Evolutionary conservation across 1,284 basidiomycete species (phyloP), one percentile per base, ranked within the genome.

Genomic region (Pterula multifida): DNA sequence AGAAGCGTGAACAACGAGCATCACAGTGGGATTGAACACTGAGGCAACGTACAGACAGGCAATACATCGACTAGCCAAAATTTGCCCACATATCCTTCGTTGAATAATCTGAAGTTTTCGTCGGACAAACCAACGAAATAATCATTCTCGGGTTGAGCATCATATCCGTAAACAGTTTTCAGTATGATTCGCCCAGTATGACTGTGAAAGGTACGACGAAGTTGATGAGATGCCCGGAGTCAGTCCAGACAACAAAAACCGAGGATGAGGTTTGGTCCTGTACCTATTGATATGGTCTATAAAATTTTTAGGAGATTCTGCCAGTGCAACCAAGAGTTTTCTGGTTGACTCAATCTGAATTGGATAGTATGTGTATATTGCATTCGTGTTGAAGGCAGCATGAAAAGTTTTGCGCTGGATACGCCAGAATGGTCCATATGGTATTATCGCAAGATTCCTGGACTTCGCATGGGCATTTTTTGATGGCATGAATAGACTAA

Each of bases 251-350:
- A 17, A 42, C 39, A 6, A n/a, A n/a, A n/a, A n/a, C n/a, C n/a
- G n/a, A n/a, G n/a, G n/a, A n/a, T n/a, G n/a, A n/a, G n/a, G n/a
- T n/a, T n/a, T n/a, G n/a, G n/a, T n/a, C n/a, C n/a, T n/a, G n/a
- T 19, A 42, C 39, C 39, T 42, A 17, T 42, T 42, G 17, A 56
- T 46, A 24, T 56, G 55, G 11, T 26, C 26, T 23, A 42, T 26
- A 13, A 49, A 48, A 1, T 49, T 26, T 2, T 54, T 45, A 2
- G 54, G 51, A 0, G 24, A 15, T 9, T 26, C 17, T 9, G 55
- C 35, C n/a, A 55, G n/a, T 1, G 48, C 47, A 1, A 28, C 36
- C 6, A 58, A 54, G 15, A 58, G 39, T 11, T 49, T 44, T 3
- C 51, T 52, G 1, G 49, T 46, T 1, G 47, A 51, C 1, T n/a